Evolutionary conservation across 352 stramenopile species (phyloP).

Genomic region (Pythium utonaiense): DNA sequence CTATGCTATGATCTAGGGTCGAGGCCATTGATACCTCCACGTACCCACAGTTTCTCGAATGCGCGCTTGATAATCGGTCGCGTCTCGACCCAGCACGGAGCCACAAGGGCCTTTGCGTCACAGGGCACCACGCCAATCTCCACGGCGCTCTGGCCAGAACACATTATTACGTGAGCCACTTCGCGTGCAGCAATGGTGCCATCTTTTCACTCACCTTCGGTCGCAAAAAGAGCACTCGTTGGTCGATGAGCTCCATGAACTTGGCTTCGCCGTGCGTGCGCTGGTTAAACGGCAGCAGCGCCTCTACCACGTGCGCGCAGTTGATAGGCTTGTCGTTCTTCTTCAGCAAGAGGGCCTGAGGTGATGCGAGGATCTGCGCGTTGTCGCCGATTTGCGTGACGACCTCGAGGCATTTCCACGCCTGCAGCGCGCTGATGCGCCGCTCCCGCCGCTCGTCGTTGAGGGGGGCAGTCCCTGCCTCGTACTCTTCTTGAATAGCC

Average conservation of each 20-base stretch:
- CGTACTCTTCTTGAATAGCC: conserved; percentile 36
- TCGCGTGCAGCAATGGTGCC: neutral
- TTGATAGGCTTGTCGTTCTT: conserved; percentile 37
- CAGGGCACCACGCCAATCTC: conserved; percentile 74
- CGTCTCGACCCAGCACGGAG: conserved; percentile 63
- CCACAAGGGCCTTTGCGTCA: conserved; percentile 40
- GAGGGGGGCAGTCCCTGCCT: too few species aligned
- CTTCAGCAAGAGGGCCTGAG: conserved; percentile 40
- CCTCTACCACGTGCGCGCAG: conserved; percentile 51
- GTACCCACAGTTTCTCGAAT: conserved; percentile 65
- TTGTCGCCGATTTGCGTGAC: conserved; percentile 32
- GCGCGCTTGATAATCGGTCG: conserved; percentile 52
- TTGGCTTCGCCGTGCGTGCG: conserved; percentile 51
- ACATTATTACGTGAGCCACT: neutral
- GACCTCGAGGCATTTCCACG: conserved; percentile 69
- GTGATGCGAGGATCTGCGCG: conserved; percentile 31
- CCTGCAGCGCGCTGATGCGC: conserved; percentile 46
- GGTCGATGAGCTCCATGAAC: conserved; percentile 64
- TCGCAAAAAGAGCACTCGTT: conserved; percentile 45
- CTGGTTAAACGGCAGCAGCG: conserved; percentile 59
- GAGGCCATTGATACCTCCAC: too few species aligned
- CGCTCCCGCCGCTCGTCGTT: conserved; percentile 2
- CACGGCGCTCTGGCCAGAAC: conserved; percentile 55
- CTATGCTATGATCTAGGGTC: too few species aligned
- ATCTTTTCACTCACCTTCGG: conserved; percentile 42